Conservation (phyloP, 2,329 filamentous ascomycete genomes). For the Helotiales sp. region DNA sequence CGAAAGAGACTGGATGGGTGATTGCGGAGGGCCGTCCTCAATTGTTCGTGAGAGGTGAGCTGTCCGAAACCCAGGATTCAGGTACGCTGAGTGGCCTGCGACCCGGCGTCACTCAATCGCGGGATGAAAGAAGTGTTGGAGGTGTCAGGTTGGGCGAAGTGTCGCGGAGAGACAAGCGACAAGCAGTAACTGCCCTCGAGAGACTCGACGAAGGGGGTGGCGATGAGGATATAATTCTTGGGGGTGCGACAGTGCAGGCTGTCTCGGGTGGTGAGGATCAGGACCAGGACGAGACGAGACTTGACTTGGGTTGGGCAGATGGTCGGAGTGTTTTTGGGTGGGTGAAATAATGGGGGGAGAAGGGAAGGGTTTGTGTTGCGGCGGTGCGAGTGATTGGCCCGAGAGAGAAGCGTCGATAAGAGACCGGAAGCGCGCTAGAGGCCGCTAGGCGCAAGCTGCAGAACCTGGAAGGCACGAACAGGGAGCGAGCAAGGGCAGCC, state of each 20-base stretch:
- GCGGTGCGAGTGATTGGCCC: neutral
- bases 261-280: neutral
- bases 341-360: neutral
- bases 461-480: too few relatives aligned
- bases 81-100: slow-evolving; percentile 24
- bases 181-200: neutral
- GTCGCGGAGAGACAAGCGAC: neutral
- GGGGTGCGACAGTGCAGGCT: neutral
- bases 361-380: neutral
- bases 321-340: slow-evolving; percentile 2
- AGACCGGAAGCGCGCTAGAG: neutral
- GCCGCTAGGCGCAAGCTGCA: neutral
- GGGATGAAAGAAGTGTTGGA: neutral
- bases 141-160: neutral
- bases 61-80: slow-evolving; percentile 21
- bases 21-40: neutral
- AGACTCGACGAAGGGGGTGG: neutral
- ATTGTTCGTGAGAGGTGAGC: slow-evolving; percentile 24
- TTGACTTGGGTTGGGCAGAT: too few relatives aligned
- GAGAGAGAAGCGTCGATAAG: neutral
- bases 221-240: slow-evolving; percentile 18
- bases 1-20: neutral
- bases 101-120: slow-evolving; percentile 15
- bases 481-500: too few relatives aligned
- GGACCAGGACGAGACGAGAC: too few relatives aligned